These are phyloP conservation scores for Rutstroemia sp. DNA, from an alignment of 2,329 filamentous ascomycete genomes.

Conservation along the genomic window DNA sequence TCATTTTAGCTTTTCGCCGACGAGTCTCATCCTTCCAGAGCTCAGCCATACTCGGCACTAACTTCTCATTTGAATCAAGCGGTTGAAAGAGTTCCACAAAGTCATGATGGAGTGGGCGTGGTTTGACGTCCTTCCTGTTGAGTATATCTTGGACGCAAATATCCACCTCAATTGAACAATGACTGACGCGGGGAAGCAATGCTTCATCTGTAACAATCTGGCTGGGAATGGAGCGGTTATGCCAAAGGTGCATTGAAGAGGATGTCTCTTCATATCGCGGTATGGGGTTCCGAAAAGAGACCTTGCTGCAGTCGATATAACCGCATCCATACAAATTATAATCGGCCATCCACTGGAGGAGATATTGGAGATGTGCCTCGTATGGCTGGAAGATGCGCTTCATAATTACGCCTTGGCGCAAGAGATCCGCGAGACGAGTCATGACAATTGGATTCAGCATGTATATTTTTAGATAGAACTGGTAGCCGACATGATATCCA, in stretches of 20 bases:
- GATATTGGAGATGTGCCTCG: slow-evolving; percentile 86
- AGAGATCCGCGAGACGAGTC: slow-evolving; percentile 77
- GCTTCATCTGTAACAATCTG: slow-evolving; percentile 54
- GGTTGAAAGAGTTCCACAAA: slow-evolving; percentile 69
- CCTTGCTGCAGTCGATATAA: slow-evolving; percentile 67
- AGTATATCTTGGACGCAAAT: slow-evolving; percentile 81
- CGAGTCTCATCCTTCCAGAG: slow-evolving; percentile 87
- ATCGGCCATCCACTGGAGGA: slow-evolving; percentile 96
- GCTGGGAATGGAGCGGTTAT: slow-evolving; percentile 61
- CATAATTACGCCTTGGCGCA: slow-evolving; percentile 83
- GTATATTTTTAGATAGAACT: slow-evolving; percentile 89
- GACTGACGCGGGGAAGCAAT: slow-evolving; percentile 67
- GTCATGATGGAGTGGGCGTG: slow-evolving; percentile 77
- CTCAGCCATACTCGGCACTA: slow-evolving; percentile 89
- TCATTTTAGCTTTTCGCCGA: slow-evolving; percentile 66
- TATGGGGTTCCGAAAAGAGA: slow-evolving; percentile 67
- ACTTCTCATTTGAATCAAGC: slow-evolving; percentile 60
- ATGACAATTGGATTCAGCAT: slow-evolving; percentile 81
- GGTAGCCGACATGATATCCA: slow-evolving; percentile 89
- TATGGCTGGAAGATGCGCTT: slow-evolving; percentile 81
- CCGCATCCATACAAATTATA: slow-evolving; percentile 95
- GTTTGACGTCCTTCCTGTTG: slow-evolving; percentile 69
- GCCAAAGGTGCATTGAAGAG: slow-evolving; percentile 64
- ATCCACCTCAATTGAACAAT: slow-evolving; percentile 86
- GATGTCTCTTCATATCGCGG: slow-evolving; percentile 59